phyloP scores from a whole-genome alignment of 306 rosid genomes.

The Trichosanthes truncata region DNA sequence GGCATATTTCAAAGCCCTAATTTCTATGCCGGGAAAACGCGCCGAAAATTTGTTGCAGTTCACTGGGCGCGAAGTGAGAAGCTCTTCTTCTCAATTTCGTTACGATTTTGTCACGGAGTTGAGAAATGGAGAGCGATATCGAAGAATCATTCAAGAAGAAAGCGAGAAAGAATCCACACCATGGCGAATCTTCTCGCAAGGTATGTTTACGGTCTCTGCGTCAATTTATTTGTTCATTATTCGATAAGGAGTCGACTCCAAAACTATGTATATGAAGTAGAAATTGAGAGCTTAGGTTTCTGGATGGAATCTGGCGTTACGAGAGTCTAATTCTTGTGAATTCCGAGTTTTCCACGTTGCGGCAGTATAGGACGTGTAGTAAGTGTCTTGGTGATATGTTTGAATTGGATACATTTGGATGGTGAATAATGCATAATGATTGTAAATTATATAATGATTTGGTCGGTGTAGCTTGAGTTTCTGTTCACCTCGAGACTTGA shows the following conservation, averaged over 20 bases:
- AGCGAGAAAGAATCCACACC: slow-evolving; percentile 17
- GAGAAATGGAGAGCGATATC: slow-evolving; percentile 35
- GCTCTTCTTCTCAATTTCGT: background rate
- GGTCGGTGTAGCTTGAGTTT: background rate
- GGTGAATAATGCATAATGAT: background rate
- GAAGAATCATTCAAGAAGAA: slow-evolving; percentile 30
- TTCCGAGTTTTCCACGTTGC: background rate
- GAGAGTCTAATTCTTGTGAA: background rate
- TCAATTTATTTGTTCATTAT: background rate
- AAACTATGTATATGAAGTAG: background rate
- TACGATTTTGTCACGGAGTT: background rate
- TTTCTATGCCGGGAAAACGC: background rate
- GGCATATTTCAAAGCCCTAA: slow-evolving; percentile 6
- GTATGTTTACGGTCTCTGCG: slow-evolving; percentile 11
- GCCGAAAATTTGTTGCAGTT: background rate
- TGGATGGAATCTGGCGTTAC: background rate
- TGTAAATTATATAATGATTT: background rate
- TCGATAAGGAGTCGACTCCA: background rate
- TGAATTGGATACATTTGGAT: background rate
- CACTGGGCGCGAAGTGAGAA: background rate
- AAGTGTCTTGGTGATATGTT: background rate
- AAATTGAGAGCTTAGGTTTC: background rate
- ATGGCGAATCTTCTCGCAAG: slow-evolving; percentile 34
- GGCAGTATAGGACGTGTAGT: background rate
- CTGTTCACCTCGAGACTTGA: background rate